Evolutionary conservation across 2,329 filamentous ascomycete species (phyloP).

Genomic region (Xylaria sp.): DNA sequence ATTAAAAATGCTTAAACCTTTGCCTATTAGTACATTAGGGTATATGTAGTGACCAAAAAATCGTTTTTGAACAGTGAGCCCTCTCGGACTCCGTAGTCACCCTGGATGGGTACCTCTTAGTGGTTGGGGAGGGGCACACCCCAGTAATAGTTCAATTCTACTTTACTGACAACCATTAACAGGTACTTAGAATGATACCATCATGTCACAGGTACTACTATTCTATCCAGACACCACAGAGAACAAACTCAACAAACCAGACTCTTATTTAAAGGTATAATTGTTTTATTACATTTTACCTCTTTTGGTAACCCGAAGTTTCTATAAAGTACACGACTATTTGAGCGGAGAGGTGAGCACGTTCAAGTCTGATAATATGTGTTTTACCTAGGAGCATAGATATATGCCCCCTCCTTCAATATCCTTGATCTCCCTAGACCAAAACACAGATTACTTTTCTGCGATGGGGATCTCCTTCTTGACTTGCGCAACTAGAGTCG

Average conservation of each 20-base stretch:
- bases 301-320: not conserved
- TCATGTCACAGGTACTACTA: no score
- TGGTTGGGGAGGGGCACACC: not conserved
- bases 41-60: no score
- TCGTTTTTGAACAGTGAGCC: no score
- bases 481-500: slow-evolving; percentile 28
- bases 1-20: no score
- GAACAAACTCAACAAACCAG: no score
- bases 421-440: not conserved
- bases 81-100: no score
- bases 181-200: no score
- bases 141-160: not conserved
- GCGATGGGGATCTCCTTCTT: slow-evolving; percentile 8
- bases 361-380: not conserved
- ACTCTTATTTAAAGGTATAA: not conserved
- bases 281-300: not conserved
- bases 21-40: no score
- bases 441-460: not conserved
- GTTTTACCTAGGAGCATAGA: not conserved
- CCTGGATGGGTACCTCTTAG: no score
- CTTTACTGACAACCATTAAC: not conserved
- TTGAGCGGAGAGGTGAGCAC: slow-evolving; percentile 9
- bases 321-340: not conserved
- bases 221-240: no score
- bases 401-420: not conserved